A percentile compares a stretch with the other conserved stretches of the same genome.
These are phyloP conservation scores for Arthrobotrys sinensis DNA, from an alignment of 2,329 filamentous ascomycete species.

Conservation along the genomic window DNA sequence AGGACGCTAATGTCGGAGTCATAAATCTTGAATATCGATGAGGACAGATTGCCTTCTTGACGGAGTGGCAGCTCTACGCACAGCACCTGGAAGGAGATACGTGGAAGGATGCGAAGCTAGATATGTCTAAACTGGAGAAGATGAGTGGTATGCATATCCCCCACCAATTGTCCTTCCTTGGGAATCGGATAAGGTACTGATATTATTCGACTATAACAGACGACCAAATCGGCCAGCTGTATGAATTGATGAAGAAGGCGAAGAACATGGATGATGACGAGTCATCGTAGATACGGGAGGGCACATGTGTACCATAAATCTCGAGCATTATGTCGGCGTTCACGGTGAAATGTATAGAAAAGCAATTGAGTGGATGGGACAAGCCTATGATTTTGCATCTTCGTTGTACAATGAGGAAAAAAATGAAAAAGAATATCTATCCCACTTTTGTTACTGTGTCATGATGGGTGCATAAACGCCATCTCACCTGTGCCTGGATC, in stretches of 20 bases:
- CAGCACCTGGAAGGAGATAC: constrained; percentile 89
- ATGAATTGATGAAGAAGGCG: constrained; percentile 81
- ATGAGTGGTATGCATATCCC: constrained; percentile 82
- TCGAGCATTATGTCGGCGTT: constrained; percentile 27
- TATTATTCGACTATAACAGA: constrained; percentile 71
- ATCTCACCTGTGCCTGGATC: constrained; percentile 3
- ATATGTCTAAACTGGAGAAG: constrained; percentile 86
- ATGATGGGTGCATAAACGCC: constrained; percentile 7
- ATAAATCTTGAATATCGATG: constrained; percentile 9
- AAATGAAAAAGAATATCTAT: constrained; percentile 36
- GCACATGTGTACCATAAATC: background rate
- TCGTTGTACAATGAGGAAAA: constrained; percentile 16
- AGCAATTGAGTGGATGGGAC: background rate
- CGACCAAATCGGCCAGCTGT: constrained; percentile 92
- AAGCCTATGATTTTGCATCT: constrained; percentile 19
- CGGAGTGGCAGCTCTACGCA: constrained; percentile 95
- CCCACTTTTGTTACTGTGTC: constrained; percentile 35
- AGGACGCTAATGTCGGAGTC: constrained; percentile 17
- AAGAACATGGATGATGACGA: constrained; percentile 33
- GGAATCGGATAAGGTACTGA: background rate
- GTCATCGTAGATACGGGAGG: constrained; percentile 11
- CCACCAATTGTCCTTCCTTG: background rate
- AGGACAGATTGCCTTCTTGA: constrained; percentile 88
- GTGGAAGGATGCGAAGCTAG: constrained; percentile 88
- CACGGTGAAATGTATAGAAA: constrained; percentile 2